A percentile compares a stretch with the other conserved stretches of the same genome.
phyloP scores from a whole-genome alignment of 2,329 filamentous ascomycete genomes.

The Amesomyces nigricolor region DNA sequence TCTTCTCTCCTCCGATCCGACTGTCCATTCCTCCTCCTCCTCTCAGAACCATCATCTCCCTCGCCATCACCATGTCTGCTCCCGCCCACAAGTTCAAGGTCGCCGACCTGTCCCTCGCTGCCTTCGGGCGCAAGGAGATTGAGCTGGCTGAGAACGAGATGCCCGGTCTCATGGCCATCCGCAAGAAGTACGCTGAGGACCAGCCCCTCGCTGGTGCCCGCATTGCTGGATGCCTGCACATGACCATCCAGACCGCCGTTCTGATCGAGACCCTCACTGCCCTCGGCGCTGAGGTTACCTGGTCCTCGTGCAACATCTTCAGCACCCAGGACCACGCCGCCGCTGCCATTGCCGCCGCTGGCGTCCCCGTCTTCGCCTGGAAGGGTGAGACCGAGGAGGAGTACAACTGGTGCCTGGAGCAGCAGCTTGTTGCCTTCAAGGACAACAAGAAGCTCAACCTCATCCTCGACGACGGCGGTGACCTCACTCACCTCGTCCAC shows the following conservation, averaged over 20 bases:
- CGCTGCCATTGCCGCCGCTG: slow-evolving; percentile 88
- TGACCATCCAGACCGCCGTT: slow-evolving; percentile 99
- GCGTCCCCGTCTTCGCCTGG: slow-evolving; percentile 78
- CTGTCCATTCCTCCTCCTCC: not conserved
- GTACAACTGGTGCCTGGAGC: slow-evolving; percentile 99
- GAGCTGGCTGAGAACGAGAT: slow-evolving; percentile 95
- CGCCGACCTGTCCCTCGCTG: slow-evolving; percentile 93
- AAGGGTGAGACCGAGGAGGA: slow-evolving; percentile 97
- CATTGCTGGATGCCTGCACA: slow-evolving; percentile 97
- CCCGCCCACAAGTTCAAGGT: slow-evolving; percentile 96
- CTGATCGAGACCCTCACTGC: slow-evolving; percentile 95
- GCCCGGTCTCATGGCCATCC: slow-evolving; percentile 96
- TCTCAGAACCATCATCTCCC: slow-evolving; percentile 7
- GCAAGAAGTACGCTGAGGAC: slow-evolving; percentile 82
- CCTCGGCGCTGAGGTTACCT: slow-evolving; percentile 97
- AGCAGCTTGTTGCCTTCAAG: slow-evolving; percentile 96
- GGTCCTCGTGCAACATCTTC: slow-evolving; percentile 99
- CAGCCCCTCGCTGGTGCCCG: slow-evolving; percentile 92
- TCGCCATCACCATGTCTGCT: slow-evolving; percentile 53
- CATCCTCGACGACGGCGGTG: slow-evolving; percentile 97
- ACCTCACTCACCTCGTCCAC: slow-evolving; percentile 94
- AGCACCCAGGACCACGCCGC: slow-evolving; percentile 98
- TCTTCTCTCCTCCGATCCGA: slow-evolving; percentile 11
- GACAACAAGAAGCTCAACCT: slow-evolving; percentile 95
- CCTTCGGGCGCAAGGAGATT: slow-evolving; percentile 98